phyloP scores from a whole-genome alignment of 2,329 filamentous ascomycete genomes.

The Botryotinia convoluta region DNA sequence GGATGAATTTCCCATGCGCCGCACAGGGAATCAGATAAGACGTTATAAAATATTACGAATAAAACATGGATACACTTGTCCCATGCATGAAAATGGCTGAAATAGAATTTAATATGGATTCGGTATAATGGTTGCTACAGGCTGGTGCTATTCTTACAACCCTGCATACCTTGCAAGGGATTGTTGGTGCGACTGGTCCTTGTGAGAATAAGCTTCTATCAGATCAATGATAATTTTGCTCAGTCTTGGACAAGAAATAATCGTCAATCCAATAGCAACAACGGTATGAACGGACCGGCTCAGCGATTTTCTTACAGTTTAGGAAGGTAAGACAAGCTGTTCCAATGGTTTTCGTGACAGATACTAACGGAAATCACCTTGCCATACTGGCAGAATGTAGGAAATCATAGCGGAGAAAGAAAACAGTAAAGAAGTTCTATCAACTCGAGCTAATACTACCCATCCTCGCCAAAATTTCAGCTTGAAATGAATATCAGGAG shows the following conservation, averaged over 20 bases:
- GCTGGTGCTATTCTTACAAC: constrained; percentile 16
- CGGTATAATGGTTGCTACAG: constrained; percentile 23
- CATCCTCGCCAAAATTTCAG: background rate
- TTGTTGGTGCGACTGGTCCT: constrained; percentile 5
- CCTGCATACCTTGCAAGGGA: constrained; percentile 18
- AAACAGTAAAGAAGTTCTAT: background rate
- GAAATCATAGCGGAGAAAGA: background rate
- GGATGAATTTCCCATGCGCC: constrained; percentile 32
- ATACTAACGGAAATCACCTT: background rate
- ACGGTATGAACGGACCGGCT: constrained; percentile 34
- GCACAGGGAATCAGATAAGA: constrained; percentile 22
- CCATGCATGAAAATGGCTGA: constrained; percentile 31
- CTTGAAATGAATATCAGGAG: constrained; percentile 5
- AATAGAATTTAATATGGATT: constrained; percentile 23
- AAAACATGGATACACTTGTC: constrained; percentile 23
- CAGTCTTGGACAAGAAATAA: constrained; percentile 2
- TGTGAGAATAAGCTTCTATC: constrained; percentile 2
- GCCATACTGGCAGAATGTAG: background rate
- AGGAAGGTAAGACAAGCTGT: constrained; percentile 7
- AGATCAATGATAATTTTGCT: constrained; percentile 2
- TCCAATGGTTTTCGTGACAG: background rate
- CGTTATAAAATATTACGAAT: constrained; percentile 23
- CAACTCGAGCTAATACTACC: background rate
- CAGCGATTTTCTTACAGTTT: constrained; percentile 24
- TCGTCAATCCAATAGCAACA: constrained; percentile 10